phyloP scores from a whole-genome alignment of 768 basidiomycete species.

The Mycena venus region DNA sequence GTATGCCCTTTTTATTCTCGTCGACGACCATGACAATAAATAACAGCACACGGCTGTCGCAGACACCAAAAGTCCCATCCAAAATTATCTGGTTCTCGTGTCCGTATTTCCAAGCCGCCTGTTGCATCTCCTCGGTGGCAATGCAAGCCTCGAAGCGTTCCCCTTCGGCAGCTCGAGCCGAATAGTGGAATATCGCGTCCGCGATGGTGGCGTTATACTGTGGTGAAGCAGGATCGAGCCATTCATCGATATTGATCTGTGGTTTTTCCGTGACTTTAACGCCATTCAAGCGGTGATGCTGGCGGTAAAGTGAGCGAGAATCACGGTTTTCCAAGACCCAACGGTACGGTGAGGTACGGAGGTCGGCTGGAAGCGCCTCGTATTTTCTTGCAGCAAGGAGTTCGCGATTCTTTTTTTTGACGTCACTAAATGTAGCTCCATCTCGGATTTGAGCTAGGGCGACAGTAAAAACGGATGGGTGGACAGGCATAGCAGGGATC shows the following conservation, averaged over 20 bases:
- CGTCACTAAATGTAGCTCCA: not conserved
- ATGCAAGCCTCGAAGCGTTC: slow-evolving; percentile 44
- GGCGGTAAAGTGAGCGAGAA: slow-evolving; percentile 35
- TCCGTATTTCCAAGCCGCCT: slow-evolving; percentile 37
- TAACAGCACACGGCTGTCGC: slow-evolving; percentile 37
- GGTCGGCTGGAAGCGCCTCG: too few relatives aligned
- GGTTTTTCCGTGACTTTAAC: slow-evolving; percentile 12
- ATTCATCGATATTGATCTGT: slow-evolving; percentile 40
- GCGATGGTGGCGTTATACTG: slow-evolving; percentile 35
- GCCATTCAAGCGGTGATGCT: slow-evolving; percentile 32
- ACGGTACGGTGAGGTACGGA: too few relatives aligned
- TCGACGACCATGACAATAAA: slow-evolving; percentile 49
- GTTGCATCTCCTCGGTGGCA: slow-evolving; percentile 38
- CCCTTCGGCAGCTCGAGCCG: slow-evolving; percentile 23
- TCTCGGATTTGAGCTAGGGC: not conserved
- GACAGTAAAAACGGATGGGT: not conserved
- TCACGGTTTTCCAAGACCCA: slow-evolving; percentile 17
- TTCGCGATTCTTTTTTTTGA: too few relatives aligned
- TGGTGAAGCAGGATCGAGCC: slow-evolving; percentile 38
- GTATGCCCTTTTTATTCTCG: slow-evolving; percentile 41
- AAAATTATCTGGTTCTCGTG: slow-evolving; percentile 36
- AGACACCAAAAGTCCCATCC: slow-evolving; percentile 40
- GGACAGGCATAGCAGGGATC: not conserved
- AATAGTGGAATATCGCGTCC: slow-evolving; percentile 42
- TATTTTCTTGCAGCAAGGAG: too few relatives aligned